Conservation (phyloP, 2,329 filamentous ascomycete genomes). For the Cylindrodendrum hubeiense region DNA sequence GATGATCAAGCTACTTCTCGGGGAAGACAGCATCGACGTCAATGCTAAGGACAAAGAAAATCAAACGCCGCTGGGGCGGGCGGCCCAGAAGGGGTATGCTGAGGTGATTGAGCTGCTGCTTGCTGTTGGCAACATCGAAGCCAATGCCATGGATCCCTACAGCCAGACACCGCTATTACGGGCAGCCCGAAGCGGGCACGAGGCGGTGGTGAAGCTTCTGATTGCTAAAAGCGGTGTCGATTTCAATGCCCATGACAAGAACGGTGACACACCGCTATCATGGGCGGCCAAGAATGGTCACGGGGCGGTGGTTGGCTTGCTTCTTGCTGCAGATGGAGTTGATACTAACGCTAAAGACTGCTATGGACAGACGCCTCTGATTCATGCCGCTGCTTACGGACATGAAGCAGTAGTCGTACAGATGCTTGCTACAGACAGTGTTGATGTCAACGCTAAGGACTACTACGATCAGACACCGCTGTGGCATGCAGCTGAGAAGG, state of each 20-base stretch:
- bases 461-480: background rate
- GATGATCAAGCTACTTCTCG: background rate
- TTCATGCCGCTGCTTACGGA: background rate
- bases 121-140: background rate
- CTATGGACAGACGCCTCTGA: background rate
- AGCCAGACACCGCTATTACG: background rate
- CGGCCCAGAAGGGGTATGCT: too few relatives aligned
- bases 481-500: too few relatives aligned
- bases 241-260: background rate
- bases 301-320: background rate
- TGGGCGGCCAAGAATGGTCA: background rate
- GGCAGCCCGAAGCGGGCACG: background rate
- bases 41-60: background rate
- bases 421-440: background rate
- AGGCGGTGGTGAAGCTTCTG: background rate
- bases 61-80: background rate
- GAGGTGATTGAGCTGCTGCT: too few relatives aligned
- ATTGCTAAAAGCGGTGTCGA: background rate
- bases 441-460: background rate
- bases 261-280: background rate
- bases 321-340: background rate
- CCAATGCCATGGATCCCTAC: too few relatives aligned
- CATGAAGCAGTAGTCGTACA: background rate
- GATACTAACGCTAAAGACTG: background rate
- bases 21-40: background rate